Percentiles rank a stretch among this genome's conserved stretches.
Conservation (phyloP, 2,329 filamentous ascomycete species). For the Apiospora sp. region DNA sequence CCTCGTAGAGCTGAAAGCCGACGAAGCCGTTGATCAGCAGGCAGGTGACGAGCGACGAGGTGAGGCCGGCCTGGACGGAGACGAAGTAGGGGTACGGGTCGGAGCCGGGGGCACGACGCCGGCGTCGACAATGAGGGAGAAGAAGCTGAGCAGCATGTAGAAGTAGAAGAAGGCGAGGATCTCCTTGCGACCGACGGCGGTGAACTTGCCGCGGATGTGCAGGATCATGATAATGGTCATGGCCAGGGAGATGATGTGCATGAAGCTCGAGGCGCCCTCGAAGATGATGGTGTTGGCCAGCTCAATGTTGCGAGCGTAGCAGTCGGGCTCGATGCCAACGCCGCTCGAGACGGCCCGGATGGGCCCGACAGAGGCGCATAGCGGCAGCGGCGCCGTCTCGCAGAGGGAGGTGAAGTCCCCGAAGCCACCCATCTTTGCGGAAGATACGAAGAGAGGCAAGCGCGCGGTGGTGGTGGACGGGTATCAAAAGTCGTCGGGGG, state of each 20-base stretch:
- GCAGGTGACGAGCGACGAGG: conserved; percentile 86
- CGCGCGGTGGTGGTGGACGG: background rate
- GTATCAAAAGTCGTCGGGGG: background rate
- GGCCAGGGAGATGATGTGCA: conserved; percentile 87
- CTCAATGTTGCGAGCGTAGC: conserved; percentile 94
- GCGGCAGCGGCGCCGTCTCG: conserved; percentile 81
- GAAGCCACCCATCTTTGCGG: conserved; percentile 75
- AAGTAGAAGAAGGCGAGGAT: conserved; percentile 95
- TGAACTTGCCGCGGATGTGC: conserved; percentile 97
- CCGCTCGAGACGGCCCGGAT: conserved; percentile 71
- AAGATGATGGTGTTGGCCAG: conserved; percentile 99
- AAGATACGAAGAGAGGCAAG: background rate
- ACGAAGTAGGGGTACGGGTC: conserved; percentile 89
- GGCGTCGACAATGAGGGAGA: conserved; percentile 89
- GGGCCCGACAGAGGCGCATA: conserved; percentile 86
- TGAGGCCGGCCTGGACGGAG: conserved; percentile 83
- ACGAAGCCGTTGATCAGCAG: conserved; percentile 97
- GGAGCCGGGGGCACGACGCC: conserved; percentile 86
- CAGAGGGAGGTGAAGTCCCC: conserved; percentile 91
- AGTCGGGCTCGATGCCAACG: conserved; percentile 85
- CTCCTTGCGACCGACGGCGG: conserved; percentile 82
- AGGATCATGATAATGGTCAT: conserved; percentile 99
- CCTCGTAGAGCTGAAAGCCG: conserved; percentile 97
- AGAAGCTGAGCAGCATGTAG: conserved; percentile 88
- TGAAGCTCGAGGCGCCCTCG: conserved; percentile 86